Evolutionary conservation across 2,329 filamentous ascomycete genomes (phyloP), one percentile per base, ranked within the genome.

Genomic region (Cryphonectria carpinicola): DNA sequence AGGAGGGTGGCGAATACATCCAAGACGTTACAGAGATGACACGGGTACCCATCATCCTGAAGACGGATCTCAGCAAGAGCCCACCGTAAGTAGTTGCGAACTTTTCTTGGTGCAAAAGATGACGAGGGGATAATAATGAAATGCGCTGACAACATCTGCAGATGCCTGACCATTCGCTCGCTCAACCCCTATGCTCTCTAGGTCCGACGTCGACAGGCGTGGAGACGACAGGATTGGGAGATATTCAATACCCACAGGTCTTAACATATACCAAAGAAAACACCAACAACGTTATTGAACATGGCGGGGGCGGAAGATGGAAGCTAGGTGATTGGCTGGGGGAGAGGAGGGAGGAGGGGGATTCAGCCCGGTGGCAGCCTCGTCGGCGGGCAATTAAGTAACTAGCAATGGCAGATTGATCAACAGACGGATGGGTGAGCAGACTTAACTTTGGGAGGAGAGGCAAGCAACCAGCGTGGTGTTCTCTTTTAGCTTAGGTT

Each of bases 1-100:
- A 99, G 81, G 93, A 97, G 82, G 92, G 93, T 76, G 95, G 95
- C 74, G 93, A 98, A 77, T 97, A 97, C 84, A 98, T 99, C 78
- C 96, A 99, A 83, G 96, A 99, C 81, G 94, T 99, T 75, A 95
- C 91, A 70, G 96, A 99, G 86, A 98, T 99, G 95, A 95, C 94
- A 60, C 89, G 95, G 76, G 93, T 99, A 73, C 96, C 96, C n/a
- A 93, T 99, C 75, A 97, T 99, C 80, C 84, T 99, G 78, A 98
- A 97, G 90, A 98, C 96, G 75, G 96, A 99, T 84, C 88, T 99
- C 78, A 93, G 88, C 84, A 99, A 99, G 93, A 98, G 95, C 85
- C 96, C 96, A 84, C 96, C 96, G 95, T 99, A 92, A 90, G 96
- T 95, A 90, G 96, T 95, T 64, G 46, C 63, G 60, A 54, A 70